These are phyloP conservation scores for Umbelopsis isabellina DNA, from an alignment of 192 early-diverging fungal genomes.

Conservation along the genomic window DNA sequence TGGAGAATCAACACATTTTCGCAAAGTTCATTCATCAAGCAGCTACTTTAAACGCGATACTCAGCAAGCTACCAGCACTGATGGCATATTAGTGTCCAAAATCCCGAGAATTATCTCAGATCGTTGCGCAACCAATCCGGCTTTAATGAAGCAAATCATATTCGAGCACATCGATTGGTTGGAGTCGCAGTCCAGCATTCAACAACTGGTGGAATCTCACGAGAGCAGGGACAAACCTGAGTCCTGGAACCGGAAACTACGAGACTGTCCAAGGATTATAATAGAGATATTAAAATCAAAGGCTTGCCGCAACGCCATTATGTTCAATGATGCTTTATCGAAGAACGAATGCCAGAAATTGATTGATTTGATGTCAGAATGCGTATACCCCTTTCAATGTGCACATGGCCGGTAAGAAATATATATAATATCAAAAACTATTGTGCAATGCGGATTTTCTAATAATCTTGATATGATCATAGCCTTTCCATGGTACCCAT, in stretches of 20 bases:
- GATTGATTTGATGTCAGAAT: conserved; percentile 53
- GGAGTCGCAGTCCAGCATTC: conserved; percentile 23
- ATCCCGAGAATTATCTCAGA: conserved; percentile 64
- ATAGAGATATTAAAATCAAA: conserved; percentile 75
- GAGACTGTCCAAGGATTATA: conserved; percentile 62
- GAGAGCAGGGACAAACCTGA: background rate
- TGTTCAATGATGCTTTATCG: conserved; percentile 70
- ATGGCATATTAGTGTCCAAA: conserved; percentile 32
- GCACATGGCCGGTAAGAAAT: conserved; percentile 54
- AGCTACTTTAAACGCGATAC: conserved; percentile 3
- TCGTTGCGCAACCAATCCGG: conserved; percentile 59
- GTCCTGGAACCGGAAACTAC: conserved; percentile 29
- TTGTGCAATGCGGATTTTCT: background rate
- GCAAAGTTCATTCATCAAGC: conserved; percentile 15
- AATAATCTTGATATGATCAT: no score
- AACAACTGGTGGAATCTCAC: background rate
- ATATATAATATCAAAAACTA: background rate
- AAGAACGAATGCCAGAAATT: conserved; percentile 52
- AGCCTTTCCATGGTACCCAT: conserved; percentile 8
- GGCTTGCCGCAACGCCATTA: conserved; percentile 75
- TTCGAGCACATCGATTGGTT: conserved; percentile 50
- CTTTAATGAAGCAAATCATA: conserved; percentile 53
- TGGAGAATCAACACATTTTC: conserved; percentile 21
- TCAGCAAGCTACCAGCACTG: background rate
- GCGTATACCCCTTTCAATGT: conserved; percentile 69